Conservation (phyloP, 1,284 basidiomycete genomes). For the Apiotrichum laibachii region DNA sequence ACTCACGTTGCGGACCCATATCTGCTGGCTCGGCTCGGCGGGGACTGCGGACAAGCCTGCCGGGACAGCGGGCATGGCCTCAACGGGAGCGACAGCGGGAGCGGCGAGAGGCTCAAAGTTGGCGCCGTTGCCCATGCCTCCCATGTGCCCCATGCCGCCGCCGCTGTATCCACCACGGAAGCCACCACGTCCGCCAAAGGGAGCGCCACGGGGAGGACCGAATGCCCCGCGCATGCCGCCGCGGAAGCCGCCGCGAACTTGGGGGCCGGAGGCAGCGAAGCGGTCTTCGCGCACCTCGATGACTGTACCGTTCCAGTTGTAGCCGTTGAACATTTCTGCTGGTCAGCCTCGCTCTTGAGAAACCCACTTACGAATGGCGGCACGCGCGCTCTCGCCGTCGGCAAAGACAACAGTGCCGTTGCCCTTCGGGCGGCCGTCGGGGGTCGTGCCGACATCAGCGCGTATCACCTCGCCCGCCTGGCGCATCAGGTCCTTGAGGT, state of each 20-base stretch:
- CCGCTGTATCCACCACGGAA: slow-evolving; percentile 53
- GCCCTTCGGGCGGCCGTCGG: slow-evolving; percentile 89
- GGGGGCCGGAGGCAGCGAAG: slow-evolving; percentile 68
- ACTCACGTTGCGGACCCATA: slow-evolving; percentile 94
- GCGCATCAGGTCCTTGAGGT: slow-evolving; percentile 94
- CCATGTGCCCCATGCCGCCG: slow-evolving; percentile 55
- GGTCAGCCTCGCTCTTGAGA: slow-evolving; percentile 5
- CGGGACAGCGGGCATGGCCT: slow-evolving; percentile 19
- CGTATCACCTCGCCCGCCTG: slow-evolving; percentile 89
- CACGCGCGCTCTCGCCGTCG: slow-evolving; percentile 80
- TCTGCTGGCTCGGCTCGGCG: slow-evolving; percentile 87
- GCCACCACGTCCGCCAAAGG: slow-evolving; percentile 58
- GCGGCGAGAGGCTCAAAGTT: slow-evolving; percentile 30
- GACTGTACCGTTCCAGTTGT: slow-evolving; percentile 87
- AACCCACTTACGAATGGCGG: slow-evolving; percentile 73
- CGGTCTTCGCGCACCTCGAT: slow-evolving; percentile 95
- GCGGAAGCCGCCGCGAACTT: slow-evolving; percentile 55
- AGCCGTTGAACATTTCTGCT: slow-evolving; percentile 86
- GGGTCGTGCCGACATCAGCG: slow-evolving; percentile 87
- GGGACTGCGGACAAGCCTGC: slow-evolving; percentile 45
- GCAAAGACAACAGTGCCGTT: slow-evolving; percentile 94
- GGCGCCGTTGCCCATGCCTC: slow-evolving; percentile 6
- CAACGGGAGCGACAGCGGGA: slow-evolving; percentile 32
- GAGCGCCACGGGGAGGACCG: slow-evolving; percentile 3
- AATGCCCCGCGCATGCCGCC: slow-evolving; percentile 60